These are phyloP conservation scores for Boletus speciosus DNA, from an alignment of 768 basidiomycete genomes.

Conservation along the genomic window DNA sequence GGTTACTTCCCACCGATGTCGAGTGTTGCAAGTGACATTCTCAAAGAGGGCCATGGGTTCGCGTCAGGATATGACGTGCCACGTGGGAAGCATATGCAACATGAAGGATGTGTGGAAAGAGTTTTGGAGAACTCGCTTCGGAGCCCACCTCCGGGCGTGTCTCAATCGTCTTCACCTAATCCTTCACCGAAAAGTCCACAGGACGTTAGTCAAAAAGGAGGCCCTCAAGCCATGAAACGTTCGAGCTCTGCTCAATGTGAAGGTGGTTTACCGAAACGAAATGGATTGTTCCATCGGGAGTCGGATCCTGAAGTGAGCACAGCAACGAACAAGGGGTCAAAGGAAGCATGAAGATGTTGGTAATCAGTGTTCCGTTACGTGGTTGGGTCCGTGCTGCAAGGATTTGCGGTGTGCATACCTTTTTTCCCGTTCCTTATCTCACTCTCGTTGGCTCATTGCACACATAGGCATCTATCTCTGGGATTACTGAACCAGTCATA, in stretches of 20 bases:
- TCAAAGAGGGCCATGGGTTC: constrained; percentile 24
- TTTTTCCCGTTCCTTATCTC: constrained; percentile 4
- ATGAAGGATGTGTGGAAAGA: constrained; percentile 2
- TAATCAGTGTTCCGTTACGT: constrained; percentile 12
- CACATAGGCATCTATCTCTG: constrained; percentile 11
- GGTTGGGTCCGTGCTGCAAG: background rate
- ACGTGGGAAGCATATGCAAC: background rate
- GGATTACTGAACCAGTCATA: constrained; percentile 4
- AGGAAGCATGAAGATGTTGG: constrained; percentile 18
- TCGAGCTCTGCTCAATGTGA: constrained; percentile 29
- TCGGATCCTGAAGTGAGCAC: constrained; percentile 29
- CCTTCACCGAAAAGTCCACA: constrained; percentile 4
- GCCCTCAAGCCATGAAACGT: constrained; percentile 25
- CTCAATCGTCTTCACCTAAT: constrained; percentile 7
- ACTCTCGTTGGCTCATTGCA: constrained; percentile 8
- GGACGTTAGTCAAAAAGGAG: constrained; percentile 16
- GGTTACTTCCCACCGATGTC: constrained; percentile 45
- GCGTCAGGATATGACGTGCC: background rate
- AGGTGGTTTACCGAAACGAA: constrained; percentile 24
- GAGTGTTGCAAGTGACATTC: constrained; percentile 36
- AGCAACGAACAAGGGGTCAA: constrained; percentile 21
- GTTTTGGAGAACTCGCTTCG: constrained; percentile 3
- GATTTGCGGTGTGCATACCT: constrained; percentile 2
- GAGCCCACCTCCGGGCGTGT: constrained; percentile 8
- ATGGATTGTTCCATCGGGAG: constrained; percentile 29